Base-by-base conservation (phyloP, 2,329 filamentous ascomycete genomes). In the Aspergillus pseudoviridinutans region DNA sequence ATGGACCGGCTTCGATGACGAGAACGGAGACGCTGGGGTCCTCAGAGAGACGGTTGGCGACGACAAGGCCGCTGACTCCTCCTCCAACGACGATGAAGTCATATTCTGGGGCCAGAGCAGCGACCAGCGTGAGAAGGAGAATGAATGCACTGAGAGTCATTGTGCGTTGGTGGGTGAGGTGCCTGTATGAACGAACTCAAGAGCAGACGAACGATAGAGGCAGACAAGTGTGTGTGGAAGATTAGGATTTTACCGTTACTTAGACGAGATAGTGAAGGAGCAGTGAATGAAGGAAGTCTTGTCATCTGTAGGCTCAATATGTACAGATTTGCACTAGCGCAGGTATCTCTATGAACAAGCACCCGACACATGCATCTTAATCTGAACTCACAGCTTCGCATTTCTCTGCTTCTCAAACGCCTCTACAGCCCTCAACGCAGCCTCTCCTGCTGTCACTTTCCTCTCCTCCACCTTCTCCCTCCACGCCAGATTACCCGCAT, bases 401-500 rank as follows among this genome's bases (percentile, higher is more conserved):
- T 63, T 63, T 35, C 52, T 75, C 58, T 74, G 74, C 50, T 75
- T 71, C 75, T 80, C 80, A 75, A 82, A 80, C 63, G 79, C 76
- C 58, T 78, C 77, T 53, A 84, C 81, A 63, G 76, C 79, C 66
- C 76, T 78, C 65, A 72, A 68, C 53, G 78, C 74, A 63, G 76
- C 76, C 3, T 68, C 72, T 61, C 72, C 70, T 60, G 73, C 68
- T 53, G 71, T 62, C 10, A 73, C 73, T 49, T 78, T 76, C 65
- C 80, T 81, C 53, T 80, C 74, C 65, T 76, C 76, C 67, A 85
- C 81, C 60, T 81, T 78, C 35, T 68, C 69, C 50, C 72, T 69
- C 60, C 71, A 72, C 44, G 67, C 66, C 50, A 76, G 71, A 29
- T 79, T 83, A 63, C 80, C 76, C 28, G 75, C 75, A 56, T 82